phyloP scores from a whole-genome alignment of 345 rosid species.

The Syzygium oleosum region DNA sequence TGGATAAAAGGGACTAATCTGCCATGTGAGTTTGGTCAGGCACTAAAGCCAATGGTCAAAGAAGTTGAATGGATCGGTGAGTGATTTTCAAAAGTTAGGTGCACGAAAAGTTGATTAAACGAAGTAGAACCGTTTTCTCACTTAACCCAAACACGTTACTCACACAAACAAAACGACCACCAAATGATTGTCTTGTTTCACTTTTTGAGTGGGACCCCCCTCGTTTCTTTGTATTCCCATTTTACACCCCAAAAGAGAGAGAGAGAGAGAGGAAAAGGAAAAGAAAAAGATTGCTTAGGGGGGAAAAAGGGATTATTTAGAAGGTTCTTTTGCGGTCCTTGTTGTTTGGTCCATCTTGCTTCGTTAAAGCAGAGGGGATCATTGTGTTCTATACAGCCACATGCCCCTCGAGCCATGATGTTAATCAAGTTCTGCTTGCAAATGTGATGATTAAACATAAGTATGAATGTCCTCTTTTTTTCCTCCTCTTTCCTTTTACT shows the following conservation, averaged over 20 bases:
- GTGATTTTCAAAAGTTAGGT: constrained; percentile 8
- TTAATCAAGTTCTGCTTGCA: not conserved
- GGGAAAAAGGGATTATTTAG: not conserved
- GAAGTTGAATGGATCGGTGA: not conserved
- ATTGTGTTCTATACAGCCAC: not conserved
- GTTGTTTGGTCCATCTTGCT: not conserved
- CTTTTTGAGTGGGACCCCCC: not conserved
- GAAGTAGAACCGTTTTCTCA: not conserved
- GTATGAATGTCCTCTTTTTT: not conserved
- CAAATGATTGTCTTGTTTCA: not conserved
- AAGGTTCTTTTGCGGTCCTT: not conserved
- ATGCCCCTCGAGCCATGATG: not conserved
- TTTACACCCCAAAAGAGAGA: not conserved
- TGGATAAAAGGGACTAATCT: not conserved
- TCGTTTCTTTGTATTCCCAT: not conserved
- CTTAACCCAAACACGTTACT: not conserved
- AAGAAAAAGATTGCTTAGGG: not conserved
- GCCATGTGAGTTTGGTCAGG: not conserved
- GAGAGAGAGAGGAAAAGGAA: not conserved
- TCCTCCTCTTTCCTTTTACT: not conserved
- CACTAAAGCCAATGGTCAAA: constrained; percentile 10
- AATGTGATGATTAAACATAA: not conserved
- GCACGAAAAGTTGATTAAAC: not conserved
- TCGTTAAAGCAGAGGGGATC: not conserved
- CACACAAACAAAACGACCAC: not conserved